Base-by-base conservation (phyloP, 2,329 filamentous ascomycete species). In the Lasiodiplodia citricola region DNA sequence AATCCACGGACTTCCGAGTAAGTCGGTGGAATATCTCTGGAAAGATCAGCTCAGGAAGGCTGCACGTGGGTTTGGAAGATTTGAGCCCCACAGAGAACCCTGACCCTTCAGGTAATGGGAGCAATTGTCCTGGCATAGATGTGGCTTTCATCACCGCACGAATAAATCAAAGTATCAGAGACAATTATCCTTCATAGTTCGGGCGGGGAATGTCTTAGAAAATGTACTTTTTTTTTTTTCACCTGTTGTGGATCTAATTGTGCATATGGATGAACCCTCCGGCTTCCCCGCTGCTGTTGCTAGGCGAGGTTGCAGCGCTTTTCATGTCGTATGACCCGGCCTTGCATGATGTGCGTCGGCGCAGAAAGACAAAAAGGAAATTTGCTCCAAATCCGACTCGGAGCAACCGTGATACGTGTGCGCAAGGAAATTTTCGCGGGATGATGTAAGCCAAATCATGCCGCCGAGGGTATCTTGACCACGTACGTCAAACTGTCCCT, bases 401-500 rank as follows among this genome's bases (percentile, higher is more conserved):
- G 52, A 31, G 10, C 55, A 35, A 35, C 31, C 8, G 7, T 8
- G 18, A 37, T 21, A 58, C n/a, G 21, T 8, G 3, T 28, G 28
- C 8, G 28, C 35, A 56, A 56, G 52, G 18, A 35, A 56, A 56
- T n/a, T 18, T 7, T 8, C 44, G n/a, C 18, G 31, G 31, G 8
- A 35, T 47, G 23, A 18, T n/a, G 38, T 13, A 57, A 38, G 16
- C 31, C 11, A n/a, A 11, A 21, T 38, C 13, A 18, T 37, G 58
- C 25, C 57, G 23, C 41, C 58, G 52, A 18, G 58, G 58, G 58
- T 62, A 51, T 62, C 58, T 18, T 62, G n/a, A 21, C 25, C 14
- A 6, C 7, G n/a, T 37, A 51, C 31, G 3, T 47, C n/a, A 57
- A 28, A 57, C 54, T 14, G 18, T 35, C 11, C n/a, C n/a, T 14